Percentiles rank a stretch among this genome's conserved stretches.
These are phyloP conservation scores for Alternaria sp. DNA, from an alignment of 2,329 filamentous ascomycete species.

Conservation along the genomic window DNA sequence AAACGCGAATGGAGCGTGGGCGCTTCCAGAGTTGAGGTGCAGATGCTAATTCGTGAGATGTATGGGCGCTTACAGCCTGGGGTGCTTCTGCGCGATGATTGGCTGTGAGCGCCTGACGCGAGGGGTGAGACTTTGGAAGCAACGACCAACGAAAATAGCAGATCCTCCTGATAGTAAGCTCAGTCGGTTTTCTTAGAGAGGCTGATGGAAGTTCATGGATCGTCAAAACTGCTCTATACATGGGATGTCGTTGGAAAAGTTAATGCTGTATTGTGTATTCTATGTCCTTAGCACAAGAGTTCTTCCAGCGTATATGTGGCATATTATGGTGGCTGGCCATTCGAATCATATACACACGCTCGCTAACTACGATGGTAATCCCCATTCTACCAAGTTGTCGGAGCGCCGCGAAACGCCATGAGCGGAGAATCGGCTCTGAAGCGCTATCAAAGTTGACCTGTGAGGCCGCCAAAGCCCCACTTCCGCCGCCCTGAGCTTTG, in stretches of 20 bases:
- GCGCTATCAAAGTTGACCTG: slow-evolving; percentile 43
- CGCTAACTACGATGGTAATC: background rate
- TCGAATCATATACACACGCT: background rate
- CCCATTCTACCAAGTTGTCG: background rate
- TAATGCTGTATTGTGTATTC: background rate
- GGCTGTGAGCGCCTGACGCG: slow-evolving; percentile 6
- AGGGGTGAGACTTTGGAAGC: background rate
- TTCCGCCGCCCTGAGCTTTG: slow-evolving; percentile 35
- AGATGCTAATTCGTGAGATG: slow-evolving; percentile 31
- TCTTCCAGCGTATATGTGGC: background rate
- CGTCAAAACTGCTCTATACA: background rate
- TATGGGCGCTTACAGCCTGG: slow-evolving; percentile 36
- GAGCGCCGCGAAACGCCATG: background rate
- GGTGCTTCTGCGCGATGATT: slow-evolving; percentile 15
- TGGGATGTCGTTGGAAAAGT: background rate
- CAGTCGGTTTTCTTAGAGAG: background rate
- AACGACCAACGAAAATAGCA: background rate
- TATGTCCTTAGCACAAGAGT: background rate
- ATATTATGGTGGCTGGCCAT: background rate
- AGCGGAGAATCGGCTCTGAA: background rate
- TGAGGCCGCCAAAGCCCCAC: slow-evolving; percentile 48
- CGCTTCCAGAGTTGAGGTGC: slow-evolving; percentile 33
- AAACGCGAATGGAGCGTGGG: slow-evolving; percentile 34
- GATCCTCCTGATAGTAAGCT: background rate
- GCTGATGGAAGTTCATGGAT: background rate